Evolutionary conservation across 371 early-diverging fungal genomes (phyloP), one percentile per base, ranked within the genome.

Genomic region (Mucor mucedo): DNA sequence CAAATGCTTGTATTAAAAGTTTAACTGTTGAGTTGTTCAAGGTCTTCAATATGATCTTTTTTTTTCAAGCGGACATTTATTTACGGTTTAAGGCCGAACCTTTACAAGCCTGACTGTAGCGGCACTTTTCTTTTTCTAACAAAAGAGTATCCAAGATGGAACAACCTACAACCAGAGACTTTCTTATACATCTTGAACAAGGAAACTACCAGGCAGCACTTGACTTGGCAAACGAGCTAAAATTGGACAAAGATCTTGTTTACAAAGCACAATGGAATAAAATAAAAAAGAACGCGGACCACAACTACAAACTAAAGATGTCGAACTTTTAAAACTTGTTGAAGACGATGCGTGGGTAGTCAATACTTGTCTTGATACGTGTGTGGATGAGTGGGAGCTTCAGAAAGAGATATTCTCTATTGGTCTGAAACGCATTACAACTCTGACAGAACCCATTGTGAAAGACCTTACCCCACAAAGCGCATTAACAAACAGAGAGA

Each of bases 291-390:
- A 62, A 47, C 50, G 55, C 47, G 61, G 54, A 7, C 6, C 47
- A 4, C 50, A 57, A 13, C 14, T 62, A 5, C 76, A 84, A 21
- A 48, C 63, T 0, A 67, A 75, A 27, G 79, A 87, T 65, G 58
- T 80, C 4, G 77, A 84, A 7, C 55, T 85, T 8, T 70, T 93
- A 14, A 69, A 73, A 9, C 78, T 73, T 38, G 73, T 92, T 40
- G 62, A 79, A 6, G 87, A 93, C 68, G 76, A 83, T 44, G 76
- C 80, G 38, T 93, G 91, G 91, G 88, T 91, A 0, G 63, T 88
- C 38, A 52, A 65, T 14, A 74, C 68, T 47, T 90, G 89, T 60
- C 67, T 86, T 30, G 75, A 83, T 6, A 55, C 70, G 0, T 58
- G 83, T 3, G 74, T 72, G 2, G 55, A 69, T 29, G 52, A 69